phyloP scores from a whole-genome alignment of 345 rosid species.

The Syzygium jambos region DNA sequence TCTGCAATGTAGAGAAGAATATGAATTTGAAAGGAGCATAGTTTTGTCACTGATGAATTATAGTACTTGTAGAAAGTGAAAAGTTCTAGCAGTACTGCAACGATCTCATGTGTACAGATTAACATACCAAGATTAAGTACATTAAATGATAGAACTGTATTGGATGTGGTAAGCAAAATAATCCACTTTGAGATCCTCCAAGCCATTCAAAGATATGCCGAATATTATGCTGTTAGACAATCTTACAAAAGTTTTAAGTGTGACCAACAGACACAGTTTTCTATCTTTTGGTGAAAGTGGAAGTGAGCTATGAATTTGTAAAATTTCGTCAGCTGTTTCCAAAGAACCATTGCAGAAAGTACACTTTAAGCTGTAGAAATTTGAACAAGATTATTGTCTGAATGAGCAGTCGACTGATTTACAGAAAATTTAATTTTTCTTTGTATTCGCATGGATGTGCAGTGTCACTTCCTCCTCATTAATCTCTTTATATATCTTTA shows the following conservation, averaged over 20 bases:
- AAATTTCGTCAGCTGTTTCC: neutral
- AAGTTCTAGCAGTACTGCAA: neutral
- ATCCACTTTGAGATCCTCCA: neutral
- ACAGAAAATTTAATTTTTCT: neutral
- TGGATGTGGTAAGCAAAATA: neutral
- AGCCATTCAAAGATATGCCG: neutral
- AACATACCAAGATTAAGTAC: neutral
- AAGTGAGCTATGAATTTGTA: neutral
- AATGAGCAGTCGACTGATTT: neutral
- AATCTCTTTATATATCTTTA: neutral
- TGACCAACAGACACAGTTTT: neutral
- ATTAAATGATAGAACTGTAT: neutral
- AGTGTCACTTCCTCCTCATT: neutral
- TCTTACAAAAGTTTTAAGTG: neutral
- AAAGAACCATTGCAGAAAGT: neutral
- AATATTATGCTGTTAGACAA: neutral
- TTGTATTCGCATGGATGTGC: neutral
- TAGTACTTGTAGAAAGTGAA: neutral
- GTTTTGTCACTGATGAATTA: neutral
- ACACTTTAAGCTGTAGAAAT: neutral
- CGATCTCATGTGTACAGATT: neutral
- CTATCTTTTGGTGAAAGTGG: neutral
- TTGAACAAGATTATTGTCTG: neutral
- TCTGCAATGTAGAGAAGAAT: constrained; percentile 36
- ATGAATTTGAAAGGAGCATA: neutral